Conservation (phyloP, 1,139 yeast genomes). For the Zygotorulaspora mrakii region DNA sequence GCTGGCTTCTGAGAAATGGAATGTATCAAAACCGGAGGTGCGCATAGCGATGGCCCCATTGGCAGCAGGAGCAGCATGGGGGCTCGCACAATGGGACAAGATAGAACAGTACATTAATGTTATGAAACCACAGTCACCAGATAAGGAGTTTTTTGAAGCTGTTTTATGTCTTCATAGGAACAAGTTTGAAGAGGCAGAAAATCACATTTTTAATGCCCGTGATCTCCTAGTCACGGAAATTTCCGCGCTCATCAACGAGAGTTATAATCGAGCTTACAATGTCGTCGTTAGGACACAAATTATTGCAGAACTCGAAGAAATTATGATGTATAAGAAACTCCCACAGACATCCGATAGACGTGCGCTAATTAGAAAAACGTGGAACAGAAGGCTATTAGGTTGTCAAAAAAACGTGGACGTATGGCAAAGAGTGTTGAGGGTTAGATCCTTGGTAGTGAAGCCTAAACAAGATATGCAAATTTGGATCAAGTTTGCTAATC, state of each 20-base stretch:
- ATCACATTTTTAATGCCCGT: slow-evolving; percentile 77
- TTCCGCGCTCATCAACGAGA: slow-evolving; percentile 90
- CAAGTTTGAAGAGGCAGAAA: slow-evolving; percentile 76
- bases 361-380: slow-evolving; percentile 76
- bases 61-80: slow-evolving; percentile 99
- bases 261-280: slow-evolving; percentile 94
- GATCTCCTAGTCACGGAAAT: slow-evolving; percentile 89
- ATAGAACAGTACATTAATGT: slow-evolving; percentile 89
- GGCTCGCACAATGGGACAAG: slow-evolving; percentile 94
- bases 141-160: slow-evolving; percentile 90
- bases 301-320: slow-evolving; percentile 95
- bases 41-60: slow-evolving; percentile 89
- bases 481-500: slow-evolving; percentile 97
- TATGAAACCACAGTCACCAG: slow-evolving; percentile 90
- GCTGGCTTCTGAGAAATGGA: slow-evolving; percentile 86
- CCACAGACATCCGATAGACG: slow-evolving; percentile 81
- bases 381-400: slow-evolving; percentile 90
- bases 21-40: slow-evolving; percentile 62
- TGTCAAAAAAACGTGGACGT: slow-evolving; percentile 96
- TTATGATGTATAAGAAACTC: slow-evolving; percentile 78
- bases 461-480: slow-evolving; percentile 97
- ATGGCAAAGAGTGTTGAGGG: slow-evolving; percentile 95
- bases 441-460: slow-evolving; percentile 85
- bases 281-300: slow-evolving; percentile 96
- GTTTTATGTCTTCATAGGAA: slow-evolving; percentile 81